Conservation (phyloP, 2,329 filamentous ascomycete species). For the Sporothrix variecibatus region DNA sequence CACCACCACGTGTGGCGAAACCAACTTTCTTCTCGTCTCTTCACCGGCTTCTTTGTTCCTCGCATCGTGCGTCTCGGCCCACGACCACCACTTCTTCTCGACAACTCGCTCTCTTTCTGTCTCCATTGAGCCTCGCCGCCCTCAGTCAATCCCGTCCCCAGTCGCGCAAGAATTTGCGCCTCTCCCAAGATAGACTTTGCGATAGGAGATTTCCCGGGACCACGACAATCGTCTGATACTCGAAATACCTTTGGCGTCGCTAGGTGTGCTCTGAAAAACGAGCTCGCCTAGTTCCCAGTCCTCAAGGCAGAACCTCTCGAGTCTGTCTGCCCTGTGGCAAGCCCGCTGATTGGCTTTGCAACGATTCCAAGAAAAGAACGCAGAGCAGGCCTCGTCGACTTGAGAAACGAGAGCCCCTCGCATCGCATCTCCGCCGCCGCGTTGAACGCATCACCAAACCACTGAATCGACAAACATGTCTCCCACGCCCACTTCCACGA, state of each 20-base stretch:
- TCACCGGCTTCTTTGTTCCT: background rate
- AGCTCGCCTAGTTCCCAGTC: background rate
- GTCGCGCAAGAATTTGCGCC: background rate
- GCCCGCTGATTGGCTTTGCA: background rate
- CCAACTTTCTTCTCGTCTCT: background rate
- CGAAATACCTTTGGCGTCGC: conserved; percentile 17
- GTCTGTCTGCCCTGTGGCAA: conserved; percentile 11
- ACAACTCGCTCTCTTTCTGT: background rate
- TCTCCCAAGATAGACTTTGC: too few relatives aligned
- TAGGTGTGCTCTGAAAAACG: conserved; percentile 20
- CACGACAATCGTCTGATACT: background rate
- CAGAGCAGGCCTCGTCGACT: background rate
- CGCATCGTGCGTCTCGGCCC: background rate
- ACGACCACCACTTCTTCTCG: background rate
- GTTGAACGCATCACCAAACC: background rate
- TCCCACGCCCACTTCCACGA: conserved; percentile 75
- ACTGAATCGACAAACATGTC: conserved; percentile 54
- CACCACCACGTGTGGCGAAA: background rate
- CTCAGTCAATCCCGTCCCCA: background rate
- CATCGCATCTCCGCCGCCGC: background rate
- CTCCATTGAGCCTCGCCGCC: background rate
- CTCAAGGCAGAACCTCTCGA: background rate
- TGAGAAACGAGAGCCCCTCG: conserved; percentile 10
- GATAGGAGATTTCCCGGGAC: background rate
- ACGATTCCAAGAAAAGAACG: background rate